Conservation (phyloP, 1,284 basidiomycete genomes). For the Lentinus polychrous region DNA sequence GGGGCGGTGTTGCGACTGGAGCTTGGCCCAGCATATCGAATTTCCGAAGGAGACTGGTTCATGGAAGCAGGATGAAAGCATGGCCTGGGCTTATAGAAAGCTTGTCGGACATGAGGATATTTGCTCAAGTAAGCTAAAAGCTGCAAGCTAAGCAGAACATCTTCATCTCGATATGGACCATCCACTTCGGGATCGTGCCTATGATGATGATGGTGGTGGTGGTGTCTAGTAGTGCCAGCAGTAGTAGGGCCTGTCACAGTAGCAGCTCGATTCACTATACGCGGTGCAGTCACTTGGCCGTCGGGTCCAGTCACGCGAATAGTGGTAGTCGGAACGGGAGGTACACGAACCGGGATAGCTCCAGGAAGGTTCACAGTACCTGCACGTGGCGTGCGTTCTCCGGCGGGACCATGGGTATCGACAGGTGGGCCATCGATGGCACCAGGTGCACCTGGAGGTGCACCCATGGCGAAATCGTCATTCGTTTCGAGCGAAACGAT, state of each 20-base stretch:
- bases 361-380: slow-evolving; percentile 21
- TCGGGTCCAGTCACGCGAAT: slow-evolving; percentile 3
- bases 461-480: slow-evolving; percentile 82
- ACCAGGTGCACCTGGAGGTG: slow-evolving; percentile 76
- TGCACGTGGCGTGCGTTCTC: slow-evolving; percentile 25
- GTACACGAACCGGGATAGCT: slow-evolving; percentile 17
- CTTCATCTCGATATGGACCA: slow-evolving; percentile 87
- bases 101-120: slow-evolving; percentile 95
- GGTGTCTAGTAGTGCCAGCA: slow-evolving; percentile 6
- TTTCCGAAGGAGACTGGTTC: slow-evolving; percentile 23
- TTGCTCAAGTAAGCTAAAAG: slow-evolving; percentile 95
- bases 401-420: slow-evolving; percentile 20
- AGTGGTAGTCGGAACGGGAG: slow-evolving; percentile 13
- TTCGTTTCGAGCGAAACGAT: slow-evolving; percentile 63
- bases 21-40: slow-evolving; percentile 4
- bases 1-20: background rate
- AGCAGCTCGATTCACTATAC: background rate
- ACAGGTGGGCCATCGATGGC: slow-evolving; percentile 43
- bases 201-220: slow-evolving; percentile 29
- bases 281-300: background rate
- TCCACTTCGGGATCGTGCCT: slow-evolving; percentile 32
- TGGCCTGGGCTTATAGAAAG: slow-evolving; percentile 82
- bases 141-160: slow-evolving; percentile 87
- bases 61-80: slow-evolving; percentile 69
- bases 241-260: slow-evolving; percentile 5